Percentiles rank a stretch among this genome's conserved stretches.
Conservation (phyloP, 2,329 filamentous ascomycete genomes). For the Chaetomium olivaceum region DNA sequence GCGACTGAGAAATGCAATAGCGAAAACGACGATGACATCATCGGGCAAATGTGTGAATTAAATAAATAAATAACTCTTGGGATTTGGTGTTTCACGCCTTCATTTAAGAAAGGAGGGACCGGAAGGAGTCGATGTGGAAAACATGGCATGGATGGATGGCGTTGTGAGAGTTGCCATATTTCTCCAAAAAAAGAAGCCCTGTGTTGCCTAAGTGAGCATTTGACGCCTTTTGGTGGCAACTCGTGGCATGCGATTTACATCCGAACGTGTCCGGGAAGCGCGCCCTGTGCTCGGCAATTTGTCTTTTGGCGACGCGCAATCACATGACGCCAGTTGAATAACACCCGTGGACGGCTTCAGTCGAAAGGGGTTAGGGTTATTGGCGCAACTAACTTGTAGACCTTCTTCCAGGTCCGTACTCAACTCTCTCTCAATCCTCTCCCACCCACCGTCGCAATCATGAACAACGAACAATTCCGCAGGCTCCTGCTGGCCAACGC, state of each 20-base stretch:
- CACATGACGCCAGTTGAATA: slow-evolving; percentile 17
- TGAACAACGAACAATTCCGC: slow-evolving; percentile 97
- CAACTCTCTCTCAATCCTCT: background rate
- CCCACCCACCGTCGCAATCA: slow-evolving; percentile 41
- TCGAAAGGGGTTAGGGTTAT: background rate
- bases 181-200: background rate
- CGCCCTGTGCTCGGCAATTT: background rate
- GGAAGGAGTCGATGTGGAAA: background rate
- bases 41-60: background rate
- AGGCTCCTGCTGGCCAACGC: slow-evolving; percentile 65
- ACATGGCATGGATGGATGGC: too few species aligned
- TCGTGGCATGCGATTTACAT: background rate
- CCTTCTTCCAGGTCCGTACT: background rate
- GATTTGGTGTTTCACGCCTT: background rate
- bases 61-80: background rate
- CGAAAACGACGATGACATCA: slow-evolving; percentile 28
- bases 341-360: background rate
- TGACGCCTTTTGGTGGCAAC: slow-evolving; percentile 13
- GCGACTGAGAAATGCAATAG: slow-evolving; percentile 5
- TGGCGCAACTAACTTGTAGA: background rate
- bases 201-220: background rate
- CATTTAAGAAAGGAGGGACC: background rate
- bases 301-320: slow-evolving; percentile 9
- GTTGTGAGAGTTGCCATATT: slow-evolving; percentile 3
- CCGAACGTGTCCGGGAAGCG: slow-evolving; percentile 6